Conservation (phyloP, 306 rosid genomes). For the Vigna trinervia region DNA sequence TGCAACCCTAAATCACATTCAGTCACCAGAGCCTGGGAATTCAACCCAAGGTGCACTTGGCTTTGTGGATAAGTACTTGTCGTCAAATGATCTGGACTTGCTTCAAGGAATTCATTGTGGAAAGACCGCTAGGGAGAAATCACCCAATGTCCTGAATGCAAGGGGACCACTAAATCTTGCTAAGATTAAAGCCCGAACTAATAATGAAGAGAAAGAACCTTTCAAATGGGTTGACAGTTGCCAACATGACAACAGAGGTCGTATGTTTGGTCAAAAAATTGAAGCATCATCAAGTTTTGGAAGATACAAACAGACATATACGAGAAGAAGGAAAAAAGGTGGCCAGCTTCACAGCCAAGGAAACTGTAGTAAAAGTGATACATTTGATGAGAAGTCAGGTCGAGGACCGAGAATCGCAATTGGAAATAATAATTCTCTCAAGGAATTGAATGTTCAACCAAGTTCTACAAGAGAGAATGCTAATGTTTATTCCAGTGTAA, state of each 20-base stretch:
- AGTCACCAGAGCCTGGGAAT: slow-evolving; percentile 56
- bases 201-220: slow-evolving; percentile 47
- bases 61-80: slow-evolving; percentile 70
- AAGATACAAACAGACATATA: slow-evolving; percentile 42
- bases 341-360: slow-evolving; percentile 40
- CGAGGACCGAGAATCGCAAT: slow-evolving; percentile 39
- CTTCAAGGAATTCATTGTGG: slow-evolving; percentile 44
- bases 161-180: slow-evolving; percentile 61
- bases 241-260: slow-evolving; percentile 36
- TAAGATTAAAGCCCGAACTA: slow-evolving; percentile 43
- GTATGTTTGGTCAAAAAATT: slow-evolving; percentile 19
- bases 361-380: slow-evolving; percentile 26
- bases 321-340: slow-evolving; percentile 47
- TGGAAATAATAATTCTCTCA: slow-evolving; percentile 34
- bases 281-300: slow-evolving; percentile 37
- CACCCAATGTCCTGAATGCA: slow-evolving; percentile 51
- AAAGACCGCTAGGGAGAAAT: slow-evolving; percentile 51
- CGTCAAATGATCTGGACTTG: slow-evolving; percentile 41
- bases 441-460: slow-evolving; percentile 42
- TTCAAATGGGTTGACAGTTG: slow-evolving; percentile 57
- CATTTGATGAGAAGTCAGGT: slow-evolving; percentile 42
- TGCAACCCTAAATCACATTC: slow-evolving; percentile 42
- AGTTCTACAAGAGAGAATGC: slow-evolving; percentile 41
- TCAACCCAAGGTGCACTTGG: slow-evolving; percentile 64
- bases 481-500: slow-evolving; percentile 46